A percentile compares a stretch with the other conserved stretches of the same genome.
These are phyloP conservation scores for Chaetomium sp. DNA, from an alignment of 2,329 filamentous ascomycete genomes.

Conservation along the genomic window DNA sequence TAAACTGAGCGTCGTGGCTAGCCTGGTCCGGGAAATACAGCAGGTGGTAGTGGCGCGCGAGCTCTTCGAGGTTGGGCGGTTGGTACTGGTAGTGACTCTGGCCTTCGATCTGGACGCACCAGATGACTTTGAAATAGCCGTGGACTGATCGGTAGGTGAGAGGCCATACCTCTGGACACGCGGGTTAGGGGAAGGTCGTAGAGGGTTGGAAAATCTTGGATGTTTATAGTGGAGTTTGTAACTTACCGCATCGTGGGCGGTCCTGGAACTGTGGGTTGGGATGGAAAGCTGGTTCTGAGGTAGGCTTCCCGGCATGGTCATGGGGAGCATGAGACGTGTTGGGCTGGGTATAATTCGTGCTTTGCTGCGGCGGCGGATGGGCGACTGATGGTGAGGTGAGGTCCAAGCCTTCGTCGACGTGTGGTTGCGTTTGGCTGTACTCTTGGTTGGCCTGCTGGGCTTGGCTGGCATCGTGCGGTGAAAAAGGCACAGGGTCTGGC, in stretches of 20 bases:
- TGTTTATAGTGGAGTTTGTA: no score
- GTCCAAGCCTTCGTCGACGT: neutral
- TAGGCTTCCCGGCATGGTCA: neutral
- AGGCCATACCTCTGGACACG: neutral
- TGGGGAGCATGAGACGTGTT: neutral
- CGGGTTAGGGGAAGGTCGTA: neutral
- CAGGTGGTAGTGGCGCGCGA: neutral
- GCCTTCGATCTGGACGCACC: slow-evolving; percentile 5
- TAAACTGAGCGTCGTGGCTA: neutral
- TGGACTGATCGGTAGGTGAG: neutral
- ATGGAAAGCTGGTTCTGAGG: neutral
- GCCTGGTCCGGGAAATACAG: slow-evolving; percentile 1
- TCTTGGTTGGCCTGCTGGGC: neutral
- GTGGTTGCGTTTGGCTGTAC: neutral
- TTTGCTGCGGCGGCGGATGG: no score
- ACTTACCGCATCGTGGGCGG: slow-evolving; percentile 1
- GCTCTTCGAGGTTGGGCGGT: neutral
- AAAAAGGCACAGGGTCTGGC: neutral
- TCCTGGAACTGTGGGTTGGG: neutral
- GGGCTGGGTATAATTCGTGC: neutral
- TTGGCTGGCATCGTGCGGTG: neutral
- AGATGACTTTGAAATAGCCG: neutral
- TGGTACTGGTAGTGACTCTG: neutral
- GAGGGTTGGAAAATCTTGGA: neutral
- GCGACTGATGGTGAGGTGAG: no score